Conservation (phyloP, 768 basidiomycete species). For the Phanerodontia chrysosporium region DNA sequence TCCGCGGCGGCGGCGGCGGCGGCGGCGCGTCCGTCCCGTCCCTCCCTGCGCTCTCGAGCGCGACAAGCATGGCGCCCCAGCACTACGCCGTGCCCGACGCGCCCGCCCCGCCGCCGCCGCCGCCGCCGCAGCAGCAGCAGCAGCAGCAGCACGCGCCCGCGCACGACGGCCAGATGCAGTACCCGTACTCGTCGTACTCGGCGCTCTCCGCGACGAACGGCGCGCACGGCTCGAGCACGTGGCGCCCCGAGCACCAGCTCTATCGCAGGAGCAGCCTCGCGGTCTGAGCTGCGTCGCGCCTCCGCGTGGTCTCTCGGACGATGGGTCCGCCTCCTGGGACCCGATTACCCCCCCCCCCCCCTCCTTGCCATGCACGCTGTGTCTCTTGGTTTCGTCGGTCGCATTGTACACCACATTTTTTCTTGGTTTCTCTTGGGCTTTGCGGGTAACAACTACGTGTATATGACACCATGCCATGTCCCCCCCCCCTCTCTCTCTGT, state of each 20-base stretch:
- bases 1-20: background rate
- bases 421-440: no score
- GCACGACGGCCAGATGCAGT: conserved; percentile 1
- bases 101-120: background rate
- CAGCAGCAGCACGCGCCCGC: background rate
- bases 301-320: background rate
- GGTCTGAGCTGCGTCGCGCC: background rate
- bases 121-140: background rate
- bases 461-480: background rate
- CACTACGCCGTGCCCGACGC: background rate
- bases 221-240: background rate
- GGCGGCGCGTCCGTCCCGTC: background rate
- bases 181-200: background rate
- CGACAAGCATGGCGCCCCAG: background rate
- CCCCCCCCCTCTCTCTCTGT: background rate
- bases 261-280: conserved; percentile 1
- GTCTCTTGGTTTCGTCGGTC: no score
- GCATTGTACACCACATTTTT: no score
- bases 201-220: background rate
- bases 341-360: background rate
- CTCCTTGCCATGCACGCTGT: no score
- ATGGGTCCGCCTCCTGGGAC: background rate
- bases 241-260: background rate
- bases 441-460: no score
- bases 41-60: background rate